These are phyloP conservation scores for Apiospora koreana DNA, from an alignment of 2,329 filamentous ascomycete species.

Conservation along the genomic window DNA sequence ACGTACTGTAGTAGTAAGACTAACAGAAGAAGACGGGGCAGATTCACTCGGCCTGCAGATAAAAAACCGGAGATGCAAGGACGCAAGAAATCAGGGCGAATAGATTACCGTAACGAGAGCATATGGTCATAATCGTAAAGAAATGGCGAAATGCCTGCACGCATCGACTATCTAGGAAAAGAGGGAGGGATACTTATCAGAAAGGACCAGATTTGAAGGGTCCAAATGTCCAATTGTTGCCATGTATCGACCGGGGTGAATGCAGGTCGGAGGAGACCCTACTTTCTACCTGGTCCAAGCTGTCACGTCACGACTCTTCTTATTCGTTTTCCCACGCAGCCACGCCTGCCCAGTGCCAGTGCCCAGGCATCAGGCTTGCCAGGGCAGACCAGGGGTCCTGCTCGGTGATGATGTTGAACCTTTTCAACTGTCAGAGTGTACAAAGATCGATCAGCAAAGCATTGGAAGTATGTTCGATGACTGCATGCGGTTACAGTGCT, in stretches of 20 bases:
- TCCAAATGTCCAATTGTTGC: neutral
- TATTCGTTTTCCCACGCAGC: neutral
- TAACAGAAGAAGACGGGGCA: neutral
- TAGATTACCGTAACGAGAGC: neutral
- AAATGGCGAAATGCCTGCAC: constrained; percentile 3
- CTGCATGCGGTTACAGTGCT: neutral
- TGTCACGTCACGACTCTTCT: neutral
- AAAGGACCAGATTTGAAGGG: constrained; percentile 5
- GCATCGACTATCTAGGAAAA: constrained; percentile 6
- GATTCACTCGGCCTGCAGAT: neutral
- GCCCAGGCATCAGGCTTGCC: too few relatives aligned
- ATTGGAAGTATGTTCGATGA: neutral
- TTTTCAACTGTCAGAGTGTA: neutral
- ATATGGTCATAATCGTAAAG: constrained; percentile 6
- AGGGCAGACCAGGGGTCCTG: neutral
- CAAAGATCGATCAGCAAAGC: neutral
- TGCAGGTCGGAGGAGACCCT: neutral
- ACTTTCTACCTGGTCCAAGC: neutral
- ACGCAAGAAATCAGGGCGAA: neutral
- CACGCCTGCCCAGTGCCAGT: too few relatives aligned
- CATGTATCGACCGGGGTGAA: neutral
- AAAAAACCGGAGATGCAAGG: neutral
- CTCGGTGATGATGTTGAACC: neutral
- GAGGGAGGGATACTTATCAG: neutral
- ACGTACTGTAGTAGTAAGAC: too few relatives aligned